Conservation (phyloP, 345 rosid genomes). For the Aquilaria sinensis region DNA sequence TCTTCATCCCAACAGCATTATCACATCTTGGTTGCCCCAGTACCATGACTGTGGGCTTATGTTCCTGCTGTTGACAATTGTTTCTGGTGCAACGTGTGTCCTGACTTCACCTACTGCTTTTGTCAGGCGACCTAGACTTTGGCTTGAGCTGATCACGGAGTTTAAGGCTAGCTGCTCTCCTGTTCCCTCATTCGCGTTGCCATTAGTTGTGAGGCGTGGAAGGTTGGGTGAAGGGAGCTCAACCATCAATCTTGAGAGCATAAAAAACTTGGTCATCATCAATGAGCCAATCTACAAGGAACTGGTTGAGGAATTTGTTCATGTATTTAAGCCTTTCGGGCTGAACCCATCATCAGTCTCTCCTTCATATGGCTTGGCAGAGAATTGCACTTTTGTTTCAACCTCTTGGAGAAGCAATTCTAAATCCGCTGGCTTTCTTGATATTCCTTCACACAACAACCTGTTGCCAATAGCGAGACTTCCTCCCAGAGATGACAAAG, state of each 20-base stretch:
- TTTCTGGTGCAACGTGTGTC: conserved; percentile 54
- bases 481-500: conserved; percentile 10
- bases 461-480: conserved; percentile 51
- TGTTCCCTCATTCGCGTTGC: conserved; percentile 56
- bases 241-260: conserved; percentile 25
- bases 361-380: conserved; percentile 64
- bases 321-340: conserved; percentile 30
- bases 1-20: conserved; percentile 41
- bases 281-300: conserved; percentile 48
- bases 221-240: conserved; percentile 21
- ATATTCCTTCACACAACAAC: conserved; percentile 38
- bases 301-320: conserved; percentile 37
- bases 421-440: conserved; percentile 12
- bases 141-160: conserved; percentile 50
- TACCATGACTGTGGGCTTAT: conserved; percentile 66
- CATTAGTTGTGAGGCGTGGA: conserved; percentile 50
- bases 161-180: conserved; percentile 55
- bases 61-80: conserved; percentile 43
- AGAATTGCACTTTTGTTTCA: conserved; percentile 61
- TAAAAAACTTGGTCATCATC: conserved; percentile 52
- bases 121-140: conserved; percentile 38
- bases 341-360: conserved; percentile 39
- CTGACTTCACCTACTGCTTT: conserved; percentile 39
- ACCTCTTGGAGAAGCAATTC: conserved; percentile 44
- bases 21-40: conserved; percentile 59